phyloP scores from a whole-genome alignment of 495 filamentous ascomycete species.

The Aspergillus steynii region DNA sequence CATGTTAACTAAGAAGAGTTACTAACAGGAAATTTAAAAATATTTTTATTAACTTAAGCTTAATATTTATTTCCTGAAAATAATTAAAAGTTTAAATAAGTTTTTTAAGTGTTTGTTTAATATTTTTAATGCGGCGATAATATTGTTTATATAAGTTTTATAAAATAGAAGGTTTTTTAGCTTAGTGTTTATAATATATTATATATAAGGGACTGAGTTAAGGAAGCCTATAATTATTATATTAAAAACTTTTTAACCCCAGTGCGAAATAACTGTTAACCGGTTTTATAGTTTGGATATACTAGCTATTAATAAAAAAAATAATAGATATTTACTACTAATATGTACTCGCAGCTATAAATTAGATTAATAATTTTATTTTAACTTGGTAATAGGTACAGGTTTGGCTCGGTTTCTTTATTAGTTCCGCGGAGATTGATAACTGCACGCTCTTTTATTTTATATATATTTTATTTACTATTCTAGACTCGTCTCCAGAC shows the following conservation, averaged over 20 bases:
- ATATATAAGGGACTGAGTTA: background rate
- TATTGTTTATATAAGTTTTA: background rate
- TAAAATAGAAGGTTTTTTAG: background rate
- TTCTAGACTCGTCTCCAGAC: background rate
- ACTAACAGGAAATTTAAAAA: background rate
- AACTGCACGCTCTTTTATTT: background rate
- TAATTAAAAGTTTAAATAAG: background rate
- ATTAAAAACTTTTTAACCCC: conserved; percentile 1
- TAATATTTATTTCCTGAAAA: background rate
- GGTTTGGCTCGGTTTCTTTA: background rate
- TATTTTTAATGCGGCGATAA: background rate
- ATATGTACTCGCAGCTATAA: background rate
- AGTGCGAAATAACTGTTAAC: background rate
- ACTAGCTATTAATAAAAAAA: background rate
- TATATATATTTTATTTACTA: background rate
- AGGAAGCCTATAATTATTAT: background rate
- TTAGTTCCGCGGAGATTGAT: background rate
- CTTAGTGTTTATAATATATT: background rate
- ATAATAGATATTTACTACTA: background rate
- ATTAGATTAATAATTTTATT: conserved; percentile 1
- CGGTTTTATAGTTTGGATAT: background rate
- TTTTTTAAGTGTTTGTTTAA: background rate
- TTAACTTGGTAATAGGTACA: background rate
- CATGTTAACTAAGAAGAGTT: background rate
- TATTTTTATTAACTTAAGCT: background rate